phyloP scores from a whole-genome alignment of 2,329 filamentous ascomycete species.

The Claviceps fusiformis region DNA sequence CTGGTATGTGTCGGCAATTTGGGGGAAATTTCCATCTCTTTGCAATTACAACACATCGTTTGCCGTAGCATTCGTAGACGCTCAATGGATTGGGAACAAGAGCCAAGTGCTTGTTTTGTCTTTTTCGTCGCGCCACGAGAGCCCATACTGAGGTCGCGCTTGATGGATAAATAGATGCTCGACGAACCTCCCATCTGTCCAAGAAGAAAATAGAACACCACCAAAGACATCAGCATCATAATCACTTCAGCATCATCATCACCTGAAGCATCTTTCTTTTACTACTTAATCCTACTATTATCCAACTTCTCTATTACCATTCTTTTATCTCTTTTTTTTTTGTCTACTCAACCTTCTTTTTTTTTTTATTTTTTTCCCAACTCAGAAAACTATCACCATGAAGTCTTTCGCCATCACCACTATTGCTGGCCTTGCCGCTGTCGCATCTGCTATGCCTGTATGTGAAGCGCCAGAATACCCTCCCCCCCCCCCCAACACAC shows the following conservation, averaged over 20 bases:
- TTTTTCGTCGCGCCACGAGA: background rate
- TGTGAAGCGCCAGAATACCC: background rate
- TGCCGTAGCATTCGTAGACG: background rate
- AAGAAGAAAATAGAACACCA: background rate
- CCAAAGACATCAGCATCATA: background rate
- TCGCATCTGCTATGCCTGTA: background rate
- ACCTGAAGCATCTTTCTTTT: background rate
- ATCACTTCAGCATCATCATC: background rate
- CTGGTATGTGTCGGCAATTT: background rate
- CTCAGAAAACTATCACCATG: background rate
- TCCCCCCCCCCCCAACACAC: no score
- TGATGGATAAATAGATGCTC: background rate
- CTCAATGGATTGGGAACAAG: background rate
- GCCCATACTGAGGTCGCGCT: no score
- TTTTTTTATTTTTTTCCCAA: background rate
- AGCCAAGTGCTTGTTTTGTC: background rate
- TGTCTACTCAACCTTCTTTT: background rate
- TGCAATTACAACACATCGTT: background rate
- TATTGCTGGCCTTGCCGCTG: background rate
- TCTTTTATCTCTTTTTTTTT: background rate
- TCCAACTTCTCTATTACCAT: background rate
- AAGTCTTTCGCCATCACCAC: background rate
- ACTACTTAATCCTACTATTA: background rate
- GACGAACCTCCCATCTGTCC: background rate
- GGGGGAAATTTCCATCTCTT: background rate